Evolutionary conservation across 441 rosid species (phyloP).

Genomic region (Gossypium laxum): DNA sequence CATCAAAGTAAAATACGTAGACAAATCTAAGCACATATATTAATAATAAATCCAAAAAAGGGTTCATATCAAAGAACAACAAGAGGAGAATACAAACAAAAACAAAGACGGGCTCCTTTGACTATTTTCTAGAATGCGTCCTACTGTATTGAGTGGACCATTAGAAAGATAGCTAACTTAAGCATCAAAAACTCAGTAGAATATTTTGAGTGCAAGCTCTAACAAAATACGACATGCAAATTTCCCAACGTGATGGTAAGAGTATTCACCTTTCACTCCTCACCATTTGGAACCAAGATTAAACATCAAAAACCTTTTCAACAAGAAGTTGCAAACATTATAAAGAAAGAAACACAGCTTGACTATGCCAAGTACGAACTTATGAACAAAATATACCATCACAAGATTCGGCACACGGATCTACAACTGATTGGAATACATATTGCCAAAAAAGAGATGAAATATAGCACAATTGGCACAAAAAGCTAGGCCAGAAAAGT

Average conservation of each 20-base stretch:
- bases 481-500: not conserved
- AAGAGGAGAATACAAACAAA: not conserved
- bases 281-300: not conserved
- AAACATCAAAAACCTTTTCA: not conserved
- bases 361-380: not conserved
- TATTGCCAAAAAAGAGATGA: not conserved
- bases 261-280: conserved; percentile 2
- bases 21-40: not conserved
- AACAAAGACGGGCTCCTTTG: not conserved
- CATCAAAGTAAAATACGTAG: not conserved
- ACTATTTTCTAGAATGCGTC: not conserved
- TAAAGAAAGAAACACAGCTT: conserved; percentile 1
- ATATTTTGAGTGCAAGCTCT: not conserved
- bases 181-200: not conserved
- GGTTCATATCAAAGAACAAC: not conserved
- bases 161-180: not conserved
- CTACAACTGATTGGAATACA: not conserved
- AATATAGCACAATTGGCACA: not conserved
- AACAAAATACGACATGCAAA: not conserved
- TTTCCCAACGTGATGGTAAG: not conserved
- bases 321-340: not conserved
- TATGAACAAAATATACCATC: not conserved
- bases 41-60: conserved; percentile 6
- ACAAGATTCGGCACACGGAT: not conserved
- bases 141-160: not conserved